These are phyloP conservation scores for Phytophthora pseudosyringae DNA, from an alignment of 352 stramenopile species.

Conservation along the genomic window DNA sequence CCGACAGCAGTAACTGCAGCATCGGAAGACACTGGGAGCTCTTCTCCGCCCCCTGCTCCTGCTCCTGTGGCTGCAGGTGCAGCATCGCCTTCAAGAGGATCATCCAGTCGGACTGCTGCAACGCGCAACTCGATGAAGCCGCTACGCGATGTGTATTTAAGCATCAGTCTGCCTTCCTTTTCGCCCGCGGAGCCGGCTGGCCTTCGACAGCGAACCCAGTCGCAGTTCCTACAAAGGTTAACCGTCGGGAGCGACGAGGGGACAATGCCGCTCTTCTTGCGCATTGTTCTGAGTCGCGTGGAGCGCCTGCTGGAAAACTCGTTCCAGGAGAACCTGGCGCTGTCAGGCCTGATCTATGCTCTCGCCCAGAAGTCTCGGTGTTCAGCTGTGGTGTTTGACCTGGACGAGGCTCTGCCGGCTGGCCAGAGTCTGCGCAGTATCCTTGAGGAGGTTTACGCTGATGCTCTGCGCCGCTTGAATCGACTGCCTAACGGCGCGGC, in stretches of 20 bases:
- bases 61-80: constrained; percentile 6
- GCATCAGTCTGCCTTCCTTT: constrained; percentile 71
- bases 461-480: constrained; percentile 67
- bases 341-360: constrained; percentile 80
- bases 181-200: constrained; percentile 54
- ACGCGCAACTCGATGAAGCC: constrained; percentile 72
- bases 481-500: constrained; percentile 58
- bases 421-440: constrained; percentile 73
- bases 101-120: constrained; percentile 57
- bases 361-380: constrained; percentile 72
- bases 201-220: constrained; percentile 38
- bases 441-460: constrained; percentile 81
- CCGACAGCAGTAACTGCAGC: constrained; percentile 8
- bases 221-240: constrained; percentile 22
- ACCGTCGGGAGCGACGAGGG: constrained; percentile 20
- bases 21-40: constrained; percentile 3
- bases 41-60: constrained; percentile 3
- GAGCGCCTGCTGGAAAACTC: constrained; percentile 84
- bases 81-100: constrained; percentile 28
- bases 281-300: constrained; percentile 77
- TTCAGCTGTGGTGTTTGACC: constrained; percentile 58
- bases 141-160: constrained; percentile 69
- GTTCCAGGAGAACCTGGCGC: constrained; percentile 82
- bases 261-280: constrained; percentile 60
- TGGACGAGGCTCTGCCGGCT: constrained; percentile 42